Evolutionary conservation across 179 eudicot species (phyloP), one percentile per base, ranked within the genome.

Genomic region (Spergularia azorica): DNA sequence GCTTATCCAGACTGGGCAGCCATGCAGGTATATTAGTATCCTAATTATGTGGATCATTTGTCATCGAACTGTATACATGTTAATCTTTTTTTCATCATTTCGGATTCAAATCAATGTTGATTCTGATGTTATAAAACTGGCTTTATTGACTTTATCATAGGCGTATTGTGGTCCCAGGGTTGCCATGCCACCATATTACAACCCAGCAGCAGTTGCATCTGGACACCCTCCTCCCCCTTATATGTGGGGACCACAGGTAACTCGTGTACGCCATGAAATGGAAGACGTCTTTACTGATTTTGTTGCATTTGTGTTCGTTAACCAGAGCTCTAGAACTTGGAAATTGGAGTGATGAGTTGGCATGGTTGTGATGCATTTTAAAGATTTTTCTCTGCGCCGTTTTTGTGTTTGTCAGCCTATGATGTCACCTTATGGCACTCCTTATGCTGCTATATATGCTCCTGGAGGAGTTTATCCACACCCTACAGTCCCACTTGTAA

Each of bases 201-300:
- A 88, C 83, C 85, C 97, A 21, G 86, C 97, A 21, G 86, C 88
- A 59, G 91, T 88, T 84, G 88, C 95, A 79, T 70, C 97, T 75
- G 97, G 95, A 58, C 97, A 91, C 73, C 83, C 92, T 6, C 93
- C 94, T 81, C 93, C 88, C 52, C 92, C 97, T 50, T 95, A 95
- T 79, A 93, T 93, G 97, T 93, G 99, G 99, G 96, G 90, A 62
- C 93, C 97, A 63, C 99, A 93, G 94, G 99, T 95, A 82, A 38
- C 50, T 16, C 16, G 51, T 55, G 38, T 5, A 61, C 18, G 17
- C 9, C 43, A 46, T n/a, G 18, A 12, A 46, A 20, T 38, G 18
- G 2, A 50, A 68, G 17, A 21, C 8, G 9, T 6, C 46, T 13
- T n/a, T 55, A 4, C 55, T 71, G 63, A 51, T 52, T 26, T 26